Evolutionary conservation across 495 filamentous ascomycete genomes (phyloP).

Genomic region (Lepraria neglecta): DNA sequence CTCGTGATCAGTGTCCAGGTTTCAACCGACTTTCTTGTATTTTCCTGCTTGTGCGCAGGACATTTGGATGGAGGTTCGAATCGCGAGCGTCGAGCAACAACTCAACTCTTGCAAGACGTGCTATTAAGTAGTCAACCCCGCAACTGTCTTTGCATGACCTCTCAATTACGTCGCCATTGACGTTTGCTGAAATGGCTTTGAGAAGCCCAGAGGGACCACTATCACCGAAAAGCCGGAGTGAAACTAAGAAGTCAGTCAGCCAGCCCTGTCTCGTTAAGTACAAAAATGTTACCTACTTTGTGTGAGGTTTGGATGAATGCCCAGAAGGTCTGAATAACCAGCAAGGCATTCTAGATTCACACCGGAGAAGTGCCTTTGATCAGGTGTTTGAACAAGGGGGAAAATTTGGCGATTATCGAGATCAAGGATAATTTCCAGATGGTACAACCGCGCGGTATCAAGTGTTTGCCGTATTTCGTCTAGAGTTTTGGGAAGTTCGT

Average conservation of each 20-base stretch:
- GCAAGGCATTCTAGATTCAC: conserved; percentile 16
- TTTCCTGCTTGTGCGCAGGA: neutral
- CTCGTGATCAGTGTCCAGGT: neutral
- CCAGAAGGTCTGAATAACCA: conserved; percentile 18
- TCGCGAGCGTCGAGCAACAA: conserved; percentile 3
- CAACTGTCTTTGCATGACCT: neutral
- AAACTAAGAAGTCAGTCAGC: neutral
- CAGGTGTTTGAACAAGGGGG: neutral
- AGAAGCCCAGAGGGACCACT: neutral
- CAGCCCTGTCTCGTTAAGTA: neutral
- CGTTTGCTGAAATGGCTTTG: neutral
- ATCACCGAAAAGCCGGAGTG: neutral
- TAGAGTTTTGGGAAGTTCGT: conserved; percentile 1
- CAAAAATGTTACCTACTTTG: neutral
- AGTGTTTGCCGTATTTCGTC: neutral
- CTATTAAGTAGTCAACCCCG: conserved; percentile 13
- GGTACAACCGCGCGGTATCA: conserved; percentile 11
- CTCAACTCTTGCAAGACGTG: conserved; percentile 16
- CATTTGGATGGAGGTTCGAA: conserved; percentile 5
- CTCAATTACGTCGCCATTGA: neutral
- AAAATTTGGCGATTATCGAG: neutral
- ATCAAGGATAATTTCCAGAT: conserved; percentile 13
- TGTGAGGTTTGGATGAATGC: conserved; percentile 10
- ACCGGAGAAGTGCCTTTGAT: conserved; percentile 3
- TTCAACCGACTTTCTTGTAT: neutral